These are phyloP conservation scores for Phialemonium atrogriseum DNA, from an alignment of 2,329 filamentous ascomycete genomes.

Conservation along the genomic window DNA sequence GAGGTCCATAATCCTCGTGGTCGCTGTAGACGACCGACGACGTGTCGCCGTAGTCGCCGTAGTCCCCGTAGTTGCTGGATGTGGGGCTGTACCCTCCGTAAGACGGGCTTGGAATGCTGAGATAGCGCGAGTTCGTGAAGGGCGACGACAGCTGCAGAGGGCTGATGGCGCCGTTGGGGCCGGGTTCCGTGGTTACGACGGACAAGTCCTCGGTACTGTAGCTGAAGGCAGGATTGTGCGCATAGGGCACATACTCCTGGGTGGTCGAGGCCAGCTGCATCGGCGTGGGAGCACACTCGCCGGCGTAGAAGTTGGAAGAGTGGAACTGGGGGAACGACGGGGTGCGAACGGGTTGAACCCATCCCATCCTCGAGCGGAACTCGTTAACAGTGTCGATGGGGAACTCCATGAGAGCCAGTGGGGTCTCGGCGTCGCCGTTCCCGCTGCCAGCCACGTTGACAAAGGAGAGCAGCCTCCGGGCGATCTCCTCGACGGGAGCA, in stretches of 20 bases:
- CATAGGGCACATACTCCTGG: slow-evolving; percentile 42
- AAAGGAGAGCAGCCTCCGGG: slow-evolving; percentile 58
- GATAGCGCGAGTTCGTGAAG: slow-evolving; percentile 46
- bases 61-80: slow-evolving; percentile 51
- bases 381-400: slow-evolving; percentile 61
- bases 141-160: slow-evolving; percentile 49
- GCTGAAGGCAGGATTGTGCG: slow-evolving; percentile 48
- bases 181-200: slow-evolving; percentile 40
- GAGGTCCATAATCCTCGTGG: slow-evolving; percentile 45
- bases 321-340: slow-evolving; percentile 54
- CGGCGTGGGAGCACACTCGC: slow-evolving; percentile 25
- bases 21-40: slow-evolving; percentile 55
- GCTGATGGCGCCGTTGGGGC: slow-evolving; percentile 39
- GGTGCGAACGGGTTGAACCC: slow-evolving; percentile 51
- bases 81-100: slow-evolving; percentile 54
- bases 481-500: slow-evolving; percentile 77
- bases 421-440: slow-evolving; percentile 51
- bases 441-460: slow-evolving; percentile 54
- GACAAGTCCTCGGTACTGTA: slow-evolving; percentile 58
- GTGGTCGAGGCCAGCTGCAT: slow-evolving; percentile 30
- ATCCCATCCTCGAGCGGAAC: slow-evolving; percentile 63
- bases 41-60: slow-evolving; percentile 19
- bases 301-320: slow-evolving; percentile 44
- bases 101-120: slow-evolving; percentile 55
- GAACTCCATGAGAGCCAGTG: slow-evolving; percentile 61